These are phyloP conservation scores for Eudorina sp. DNA, from an alignment of 139 green algal species.

Conservation along the genomic window DNA sequence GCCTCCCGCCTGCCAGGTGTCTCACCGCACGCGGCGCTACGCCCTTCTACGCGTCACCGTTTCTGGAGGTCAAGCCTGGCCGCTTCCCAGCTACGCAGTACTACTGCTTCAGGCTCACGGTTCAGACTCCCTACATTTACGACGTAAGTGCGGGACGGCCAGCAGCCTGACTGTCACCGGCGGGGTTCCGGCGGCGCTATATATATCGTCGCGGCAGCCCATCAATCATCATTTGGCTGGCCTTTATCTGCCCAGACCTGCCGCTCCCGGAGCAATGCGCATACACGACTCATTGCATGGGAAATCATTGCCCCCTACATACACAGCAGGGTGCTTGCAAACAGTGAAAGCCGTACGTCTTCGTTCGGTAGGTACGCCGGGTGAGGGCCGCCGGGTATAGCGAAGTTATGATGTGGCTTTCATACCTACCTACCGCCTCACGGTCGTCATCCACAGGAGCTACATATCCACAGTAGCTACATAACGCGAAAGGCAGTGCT, in stretches of 20 bases:
- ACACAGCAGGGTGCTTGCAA: no score
- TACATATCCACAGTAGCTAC: no score
- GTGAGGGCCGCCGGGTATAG: no score
- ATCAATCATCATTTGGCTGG: not conserved
- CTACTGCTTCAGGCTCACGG: conserved; percentile 5
- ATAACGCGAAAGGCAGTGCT: no score
- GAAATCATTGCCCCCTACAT: not conserved
- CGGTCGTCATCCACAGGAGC: no score
- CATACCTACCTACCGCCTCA: no score
- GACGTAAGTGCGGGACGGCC: not conserved
- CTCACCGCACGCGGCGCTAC: not conserved
- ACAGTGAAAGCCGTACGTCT: no score
- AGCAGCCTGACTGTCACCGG: no score
- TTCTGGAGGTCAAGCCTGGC: not conserved
- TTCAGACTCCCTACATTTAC: not conserved
- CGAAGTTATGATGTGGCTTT: no score
- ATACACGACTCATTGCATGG: not conserved
- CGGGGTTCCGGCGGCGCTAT: not conserved
- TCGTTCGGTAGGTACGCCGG: no score
- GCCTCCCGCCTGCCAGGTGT: not conserved
- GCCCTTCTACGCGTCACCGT: not conserved
- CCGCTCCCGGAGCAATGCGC: not conserved
- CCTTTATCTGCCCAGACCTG: not conserved
- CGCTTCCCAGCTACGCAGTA: not conserved
- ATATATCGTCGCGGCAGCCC: not conserved